Evolutionary conservation across 306 rosid species (phyloP), one percentile per base, ranked within the genome.

Genomic region (Cotoneaster glaucophyllus): DNA sequence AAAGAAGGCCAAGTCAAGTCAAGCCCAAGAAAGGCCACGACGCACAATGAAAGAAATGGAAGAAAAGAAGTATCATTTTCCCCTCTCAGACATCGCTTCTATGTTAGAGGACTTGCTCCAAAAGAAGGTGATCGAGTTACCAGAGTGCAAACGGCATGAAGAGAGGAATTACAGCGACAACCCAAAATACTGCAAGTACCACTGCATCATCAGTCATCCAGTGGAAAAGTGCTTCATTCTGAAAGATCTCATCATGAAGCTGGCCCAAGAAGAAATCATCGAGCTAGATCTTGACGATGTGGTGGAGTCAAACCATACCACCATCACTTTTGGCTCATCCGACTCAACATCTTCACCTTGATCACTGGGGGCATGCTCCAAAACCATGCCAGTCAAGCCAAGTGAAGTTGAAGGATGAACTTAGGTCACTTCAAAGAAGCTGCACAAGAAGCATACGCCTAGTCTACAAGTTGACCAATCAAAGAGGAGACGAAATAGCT

Each of bases 381-480:
- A 54, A 8, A 54, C 4, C 4, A 0, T 54, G 4, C 0, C 2
- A 19, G 4, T 3, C 24, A 54, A 54, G 59, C 24, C 12, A 21
- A 18, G 8, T 21, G 21, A 53, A 53, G 11, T 18, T 53, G 58
- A 53, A 53, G 22, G 24, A 53, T 53, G 1, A 1, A 53, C 24
- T 1, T 0, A 5, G 0, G 11, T 53, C 58, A 19, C 1, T 53
- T 0, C 0, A 0, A 53, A 5, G 4, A 53, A 53, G 10, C 0
- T 0, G 0, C 10, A 7, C 24, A 53, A 15, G 7, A 53, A 5
- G 19, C 11, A 19, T 53, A 53, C 1, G 10, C 58, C 24, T 53
- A 1, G 1, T 19, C 11, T 6, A 1, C 24, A 53, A 53, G 24
- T 53, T 53, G 4, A 53, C 8, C 24, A 53, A 53, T 53, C 24